Conservation (phyloP, 2,329 filamentous ascomycete species). For the Alternaria postmessia region DNA sequence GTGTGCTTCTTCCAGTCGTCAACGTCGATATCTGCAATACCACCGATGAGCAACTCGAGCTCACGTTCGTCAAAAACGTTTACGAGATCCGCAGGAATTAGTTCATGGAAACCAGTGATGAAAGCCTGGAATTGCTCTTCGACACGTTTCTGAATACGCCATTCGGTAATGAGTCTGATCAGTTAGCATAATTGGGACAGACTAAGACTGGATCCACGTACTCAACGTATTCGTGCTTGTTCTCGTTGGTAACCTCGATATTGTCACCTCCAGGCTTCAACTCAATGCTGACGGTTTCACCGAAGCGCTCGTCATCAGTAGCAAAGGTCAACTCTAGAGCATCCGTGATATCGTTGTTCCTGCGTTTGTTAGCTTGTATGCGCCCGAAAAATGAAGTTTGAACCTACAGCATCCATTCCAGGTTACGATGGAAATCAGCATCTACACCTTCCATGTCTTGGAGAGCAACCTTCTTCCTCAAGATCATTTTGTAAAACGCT, state of each 20-base stretch:
- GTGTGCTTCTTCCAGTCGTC: conserved; percentile 99
- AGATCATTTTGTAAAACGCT: conserved; percentile 98
- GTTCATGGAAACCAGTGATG: conserved; percentile 95
- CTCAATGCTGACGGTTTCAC: conserved; percentile 92
- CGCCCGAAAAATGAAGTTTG: too few species aligned
- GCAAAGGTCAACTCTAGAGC: conserved; percentile 96
- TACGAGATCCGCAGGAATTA: conserved; percentile 94
- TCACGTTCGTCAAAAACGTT: conserved; percentile 99
- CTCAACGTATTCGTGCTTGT: conserved; percentile 99
- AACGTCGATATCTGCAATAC: conserved; percentile 99
- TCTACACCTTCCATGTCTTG: conserved; percentile 99
- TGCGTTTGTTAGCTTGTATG: conserved; percentile 33
- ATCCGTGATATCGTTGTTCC: conserved; percentile 94
- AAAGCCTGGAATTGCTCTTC: conserved; percentile 99
- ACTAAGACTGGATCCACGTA: conserved; percentile 53
- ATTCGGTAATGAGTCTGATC: conserved; percentile 87
- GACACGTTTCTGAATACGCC: conserved; percentile 98
- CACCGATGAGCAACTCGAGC: conserved; percentile 92
- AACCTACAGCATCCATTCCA: conserved; percentile 88
- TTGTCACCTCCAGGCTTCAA: conserved; percentile 88
- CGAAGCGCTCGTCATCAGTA: conserved; percentile 96
- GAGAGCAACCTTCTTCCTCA: conserved; percentile 89
- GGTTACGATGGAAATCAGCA: conserved; percentile 93
- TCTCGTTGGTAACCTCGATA: conserved; percentile 96
- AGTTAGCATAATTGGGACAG: conserved; percentile 24